Conservation (phyloP, 179 eudicot species). For the Pouteria campechiana region DNA sequence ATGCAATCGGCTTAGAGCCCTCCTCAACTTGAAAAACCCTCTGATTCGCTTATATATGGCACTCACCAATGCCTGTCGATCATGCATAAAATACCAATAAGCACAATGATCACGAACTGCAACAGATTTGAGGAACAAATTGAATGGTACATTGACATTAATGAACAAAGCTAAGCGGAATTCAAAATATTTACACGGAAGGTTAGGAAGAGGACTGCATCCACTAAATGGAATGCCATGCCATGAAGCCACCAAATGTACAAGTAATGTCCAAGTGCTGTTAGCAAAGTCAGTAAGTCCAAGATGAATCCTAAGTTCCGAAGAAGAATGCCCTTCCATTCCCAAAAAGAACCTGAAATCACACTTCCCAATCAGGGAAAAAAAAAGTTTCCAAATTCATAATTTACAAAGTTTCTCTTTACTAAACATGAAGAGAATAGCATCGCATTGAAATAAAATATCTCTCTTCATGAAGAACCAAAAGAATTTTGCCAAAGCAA, state of each 20-base stretch:
- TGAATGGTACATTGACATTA: neutral
- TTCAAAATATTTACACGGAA: constrained; percentile 56
- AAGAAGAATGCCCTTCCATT: constrained; percentile 82
- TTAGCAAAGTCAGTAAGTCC: constrained; percentile 86
- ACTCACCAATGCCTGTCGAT: constrained; percentile 61
- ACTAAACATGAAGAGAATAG: neutral
- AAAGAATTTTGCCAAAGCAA: too few species aligned
- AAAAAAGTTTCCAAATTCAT: too few species aligned
- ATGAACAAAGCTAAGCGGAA: neutral
- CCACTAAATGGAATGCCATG: constrained; percentile 91
- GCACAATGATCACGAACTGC: neutral
- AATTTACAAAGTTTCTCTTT: too few species aligned
- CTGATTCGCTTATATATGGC: constrained; percentile 56
- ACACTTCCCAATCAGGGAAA: constrained; percentile 4
- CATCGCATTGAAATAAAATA: neutral
- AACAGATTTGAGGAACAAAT: neutral
- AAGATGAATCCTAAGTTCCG: constrained; percentile 81
- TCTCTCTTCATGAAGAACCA: too few species aligned
- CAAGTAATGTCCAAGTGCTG: constrained; percentile 95
- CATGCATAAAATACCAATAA: constrained; percentile 2
- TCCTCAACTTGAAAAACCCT: constrained; percentile 70
- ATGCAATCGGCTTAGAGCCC: constrained; percentile 82
- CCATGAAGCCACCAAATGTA: constrained; percentile 99
- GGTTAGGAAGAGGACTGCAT: constrained; percentile 81
- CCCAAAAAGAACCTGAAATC: constrained; percentile 77